Evolutionary conservation across 2,329 filamentous ascomycete genomes (phyloP), one percentile per base, ranked within the genome.

Genomic region (Exophiala spinifera): DNA sequence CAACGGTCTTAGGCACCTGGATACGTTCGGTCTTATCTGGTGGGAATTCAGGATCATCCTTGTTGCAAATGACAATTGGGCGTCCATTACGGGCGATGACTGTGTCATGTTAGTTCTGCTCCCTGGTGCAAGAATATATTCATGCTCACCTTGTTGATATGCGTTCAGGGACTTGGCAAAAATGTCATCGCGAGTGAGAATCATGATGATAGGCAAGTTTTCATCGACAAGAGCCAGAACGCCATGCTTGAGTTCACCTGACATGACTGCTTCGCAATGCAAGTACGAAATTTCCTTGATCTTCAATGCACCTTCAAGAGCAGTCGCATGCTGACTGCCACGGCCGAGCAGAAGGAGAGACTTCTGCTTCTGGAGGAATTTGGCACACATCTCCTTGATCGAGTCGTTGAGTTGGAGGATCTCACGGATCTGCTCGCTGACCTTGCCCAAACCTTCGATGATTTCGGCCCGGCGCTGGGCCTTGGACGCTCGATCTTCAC

Each of bases 261-360:
- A 97, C 94, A 99, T 99, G 79, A 99, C 94, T 66, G 94, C 94
- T 79, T 99, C 94, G 75, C 94, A 99, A 76, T 99, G 94, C 56
- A 99, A 88, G 76, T 99, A 99, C 15, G 92, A 97, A 68, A 99
- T 99, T 78, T 99, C 94, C 84, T 99, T 99, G 76, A 99, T 99
- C 82, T 99, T 99, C 65, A 99, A 81, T 46, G 94, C 94, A 76
- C 83, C 94, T 80, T 99, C 94, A 19, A 99, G 85, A 53, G 94
- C 94, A 66, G 94, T 99, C 57, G 92, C 91, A 79, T 91, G 96
- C 77, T 99, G 94, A 71, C 90, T 90, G 65, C 94, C 94, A 79
- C 94, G 89, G 58, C 94, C 94, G 58, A 99, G 83, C 51, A 99
- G 84, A 59, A 99, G 81, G 67, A 99, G 76, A 63, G 89, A 95